These are phyloP conservation scores for Begonia loranthoides DNA, from an alignment of 306 rosid species.

Conservation along the genomic window DNA sequence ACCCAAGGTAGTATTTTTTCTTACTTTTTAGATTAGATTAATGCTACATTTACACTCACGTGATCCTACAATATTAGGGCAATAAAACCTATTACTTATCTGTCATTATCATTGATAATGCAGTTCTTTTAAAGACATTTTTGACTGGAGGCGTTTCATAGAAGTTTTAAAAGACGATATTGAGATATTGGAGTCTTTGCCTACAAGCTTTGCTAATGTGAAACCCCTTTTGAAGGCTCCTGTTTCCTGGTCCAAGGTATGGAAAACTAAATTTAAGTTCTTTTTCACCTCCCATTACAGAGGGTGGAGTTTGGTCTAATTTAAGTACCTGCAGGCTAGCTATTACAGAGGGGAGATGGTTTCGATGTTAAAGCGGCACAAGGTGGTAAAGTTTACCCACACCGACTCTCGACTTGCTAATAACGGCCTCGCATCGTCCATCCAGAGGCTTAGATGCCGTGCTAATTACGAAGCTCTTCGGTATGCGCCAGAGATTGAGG, in stretches of 20 bases:
- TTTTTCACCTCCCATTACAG: too few species aligned
- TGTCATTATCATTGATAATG: slow-evolving; percentile 15
- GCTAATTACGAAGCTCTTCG: slow-evolving; percentile 78
- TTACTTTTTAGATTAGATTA: background rate
- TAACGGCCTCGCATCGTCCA: slow-evolving; percentile 68
- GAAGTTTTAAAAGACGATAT: slow-evolving; percentile 55
- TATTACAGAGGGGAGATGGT: slow-evolving; percentile 80
- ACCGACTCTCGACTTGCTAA: slow-evolving; percentile 86
- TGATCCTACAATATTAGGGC: background rate
- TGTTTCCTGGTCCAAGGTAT: slow-evolving; percentile 95
- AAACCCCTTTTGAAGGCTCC: slow-evolving; percentile 75
- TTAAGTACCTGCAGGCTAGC: slow-evolving; percentile 48
- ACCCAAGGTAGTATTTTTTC: slow-evolving; percentile 54
- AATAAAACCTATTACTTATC: background rate
- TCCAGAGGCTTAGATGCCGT: slow-evolving; percentile 85
- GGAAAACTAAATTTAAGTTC: background rate
- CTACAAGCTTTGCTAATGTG: slow-evolving; percentile 30
- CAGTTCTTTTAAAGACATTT: slow-evolving; percentile 93
- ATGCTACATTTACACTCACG: too few species aligned
- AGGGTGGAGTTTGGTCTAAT: too few species aligned
- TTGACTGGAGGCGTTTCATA: slow-evolving; percentile 93
- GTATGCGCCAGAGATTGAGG: slow-evolving; percentile 66
- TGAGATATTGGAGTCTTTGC: slow-evolving; percentile 68
- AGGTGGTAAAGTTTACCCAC: slow-evolving; percentile 67
- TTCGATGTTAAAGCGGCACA: slow-evolving; percentile 47